Evolutionary conservation across 768 basidiomycete species (phyloP).

Genomic region (Kondoa subrosea): DNA sequence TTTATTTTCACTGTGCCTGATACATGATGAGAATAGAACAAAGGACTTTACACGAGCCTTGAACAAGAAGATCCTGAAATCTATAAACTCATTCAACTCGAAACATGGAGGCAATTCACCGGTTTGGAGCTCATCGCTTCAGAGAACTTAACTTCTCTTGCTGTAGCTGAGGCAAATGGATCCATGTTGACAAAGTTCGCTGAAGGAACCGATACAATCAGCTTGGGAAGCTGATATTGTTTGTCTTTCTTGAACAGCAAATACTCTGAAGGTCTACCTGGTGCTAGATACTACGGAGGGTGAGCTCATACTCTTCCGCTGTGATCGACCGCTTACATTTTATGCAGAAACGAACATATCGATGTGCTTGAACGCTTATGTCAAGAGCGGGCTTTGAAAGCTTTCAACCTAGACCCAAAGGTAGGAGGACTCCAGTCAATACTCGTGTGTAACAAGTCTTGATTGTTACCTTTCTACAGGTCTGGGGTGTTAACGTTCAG

Average conservation of each 20-base stretch:
- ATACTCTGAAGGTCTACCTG: slow-evolving; percentile 89
- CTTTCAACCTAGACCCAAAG: slow-evolving; percentile 80
- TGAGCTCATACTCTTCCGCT: not conserved
- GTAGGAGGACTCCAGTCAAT: not conserved
- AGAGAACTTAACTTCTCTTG: slow-evolving; percentile 93
- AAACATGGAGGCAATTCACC: slow-evolving; percentile 14
- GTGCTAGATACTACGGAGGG: slow-evolving; percentile 42
- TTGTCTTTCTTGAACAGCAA: slow-evolving; percentile 7
- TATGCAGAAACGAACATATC: slow-evolving; percentile 67
- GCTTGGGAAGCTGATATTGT: not conserved
- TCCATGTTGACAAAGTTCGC: slow-evolving; percentile 35
- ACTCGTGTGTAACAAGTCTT: not conserved
- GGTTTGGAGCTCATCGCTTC: slow-evolving; percentile 87
- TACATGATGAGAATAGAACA: too few relatives aligned
- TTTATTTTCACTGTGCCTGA: too few relatives aligned
- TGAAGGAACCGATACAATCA: not conserved
- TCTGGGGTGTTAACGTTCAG: slow-evolving; percentile 98
- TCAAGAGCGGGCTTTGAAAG: slow-evolving; percentile 84
- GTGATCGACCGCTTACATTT: slow-evolving; percentile 47
- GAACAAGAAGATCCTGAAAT: slow-evolving; percentile 85
- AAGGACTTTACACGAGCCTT: slow-evolving; percentile 68
- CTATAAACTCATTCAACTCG: slow-evolving; percentile 63
- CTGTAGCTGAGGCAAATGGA: slow-evolving; percentile 95
- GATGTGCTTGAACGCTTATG: slow-evolving; percentile 90
- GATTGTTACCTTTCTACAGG: slow-evolving; percentile 32